Conservation (phyloP, 495 filamentous ascomycete genomes). For the Tirmania nivea region DNA sequence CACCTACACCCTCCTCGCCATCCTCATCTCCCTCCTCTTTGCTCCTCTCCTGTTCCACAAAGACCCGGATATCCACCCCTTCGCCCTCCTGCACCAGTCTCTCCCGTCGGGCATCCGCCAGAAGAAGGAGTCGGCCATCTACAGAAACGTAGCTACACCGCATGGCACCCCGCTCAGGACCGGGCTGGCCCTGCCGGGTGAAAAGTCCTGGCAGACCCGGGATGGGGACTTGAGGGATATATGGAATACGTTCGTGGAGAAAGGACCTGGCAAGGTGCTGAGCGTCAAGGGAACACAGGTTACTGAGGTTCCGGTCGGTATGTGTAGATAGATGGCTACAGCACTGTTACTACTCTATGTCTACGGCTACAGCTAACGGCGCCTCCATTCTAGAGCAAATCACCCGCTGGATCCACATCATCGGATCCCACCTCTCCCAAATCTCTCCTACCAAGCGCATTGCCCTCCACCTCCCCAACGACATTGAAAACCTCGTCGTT, state of each 20-base stretch:
- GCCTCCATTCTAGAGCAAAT: conserved; percentile 30
- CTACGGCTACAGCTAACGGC: too few relatives aligned
- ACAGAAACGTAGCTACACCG: conserved; percentile 60
- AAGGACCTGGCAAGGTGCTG: conserved; percentile 45
- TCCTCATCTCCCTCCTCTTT: conserved; percentile 34
- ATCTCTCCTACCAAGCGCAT: conserved; percentile 49
- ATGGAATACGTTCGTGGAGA: conserved; percentile 55
- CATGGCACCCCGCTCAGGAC: conserved; percentile 61
- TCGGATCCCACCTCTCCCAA: conserved; percentile 50
- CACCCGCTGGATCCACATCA: conserved; percentile 66
- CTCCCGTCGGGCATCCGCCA: conserved; percentile 56
- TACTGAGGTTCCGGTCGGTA: conserved; percentile 34
- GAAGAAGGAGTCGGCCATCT: conserved; percentile 61
- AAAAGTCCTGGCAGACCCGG: conserved; percentile 55
- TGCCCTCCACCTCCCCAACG: conserved; percentile 83
- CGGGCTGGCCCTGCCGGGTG: conserved; percentile 62
- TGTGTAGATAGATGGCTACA: background rate
- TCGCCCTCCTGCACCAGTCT: conserved; percentile 70
- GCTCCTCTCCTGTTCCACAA: conserved; percentile 37
- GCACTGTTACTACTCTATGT: background rate
- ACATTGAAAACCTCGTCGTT: conserved; percentile 53
- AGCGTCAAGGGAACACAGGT: conserved; percentile 64
- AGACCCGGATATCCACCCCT: conserved; percentile 78
- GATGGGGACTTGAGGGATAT: conserved; percentile 85
- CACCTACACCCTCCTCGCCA: conserved; percentile 32